These are phyloP conservation scores for Amanita pseudoporphyria DNA, from an alignment of 768 basidiomycete species.

Conservation along the genomic window DNA sequence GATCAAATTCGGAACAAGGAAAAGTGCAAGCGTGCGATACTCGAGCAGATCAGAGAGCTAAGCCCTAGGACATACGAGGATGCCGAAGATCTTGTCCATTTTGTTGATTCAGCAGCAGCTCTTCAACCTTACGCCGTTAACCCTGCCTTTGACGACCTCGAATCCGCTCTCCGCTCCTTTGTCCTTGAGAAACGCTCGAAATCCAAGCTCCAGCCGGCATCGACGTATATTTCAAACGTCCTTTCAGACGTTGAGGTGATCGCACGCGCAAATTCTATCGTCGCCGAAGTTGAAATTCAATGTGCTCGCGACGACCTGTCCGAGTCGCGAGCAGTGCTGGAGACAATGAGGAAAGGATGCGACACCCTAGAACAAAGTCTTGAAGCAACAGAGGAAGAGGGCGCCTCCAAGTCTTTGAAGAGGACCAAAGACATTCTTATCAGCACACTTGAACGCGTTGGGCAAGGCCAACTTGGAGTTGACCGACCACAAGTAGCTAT, in stretches of 20 bases:
- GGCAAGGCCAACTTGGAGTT: constrained; percentile 61
- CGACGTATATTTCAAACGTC: constrained; percentile 87
- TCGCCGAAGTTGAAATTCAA: constrained; percentile 72
- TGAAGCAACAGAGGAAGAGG: constrained; percentile 70
- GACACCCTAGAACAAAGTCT: constrained; percentile 74
- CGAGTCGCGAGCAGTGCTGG: constrained; percentile 68
- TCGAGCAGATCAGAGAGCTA: constrained; percentile 90
- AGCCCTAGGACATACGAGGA: constrained; percentile 91
- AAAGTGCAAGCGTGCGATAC: constrained; percentile 76
- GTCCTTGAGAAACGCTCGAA: constrained; percentile 94
- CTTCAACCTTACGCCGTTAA: constrained; percentile 57
- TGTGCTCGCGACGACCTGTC: constrained; percentile 63
- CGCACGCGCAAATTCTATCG: constrained; percentile 74
- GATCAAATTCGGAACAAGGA: constrained; percentile 94
- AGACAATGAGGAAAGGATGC: constrained; percentile 72
- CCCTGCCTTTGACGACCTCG: constrained; percentile 78
- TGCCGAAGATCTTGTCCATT: constrained; percentile 90
- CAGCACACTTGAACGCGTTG: constrained; percentile 68
- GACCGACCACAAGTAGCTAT: constrained; percentile 36
- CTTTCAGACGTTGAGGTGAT: constrained; percentile 85
- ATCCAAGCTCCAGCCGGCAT: constrained; percentile 90
- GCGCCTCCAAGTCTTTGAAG: constrained; percentile 40
- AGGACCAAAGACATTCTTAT: constrained; percentile 51
- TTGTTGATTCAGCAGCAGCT: constrained; percentile 85
- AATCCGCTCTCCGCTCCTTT: constrained; percentile 85